phyloP scores from a whole-genome alignment of 2,329 filamentous ascomycete genomes.

The Paraconiothyrium brasiliense region DNA sequence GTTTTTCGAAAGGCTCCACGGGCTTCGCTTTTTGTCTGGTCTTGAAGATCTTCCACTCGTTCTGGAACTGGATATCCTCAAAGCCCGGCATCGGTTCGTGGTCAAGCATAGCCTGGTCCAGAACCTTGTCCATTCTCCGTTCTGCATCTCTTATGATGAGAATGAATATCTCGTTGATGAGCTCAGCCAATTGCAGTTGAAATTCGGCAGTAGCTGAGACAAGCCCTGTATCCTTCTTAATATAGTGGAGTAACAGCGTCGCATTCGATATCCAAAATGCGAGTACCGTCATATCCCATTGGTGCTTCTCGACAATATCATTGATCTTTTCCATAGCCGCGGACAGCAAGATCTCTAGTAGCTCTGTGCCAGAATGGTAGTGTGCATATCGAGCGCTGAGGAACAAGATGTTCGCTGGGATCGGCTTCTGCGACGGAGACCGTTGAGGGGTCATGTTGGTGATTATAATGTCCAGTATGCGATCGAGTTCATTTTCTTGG shows the following conservation, averaged over 20 bases:
- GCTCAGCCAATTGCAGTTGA: constrained; percentile 89
- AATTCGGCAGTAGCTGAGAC: constrained; percentile 85
- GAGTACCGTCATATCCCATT: constrained; percentile 99
- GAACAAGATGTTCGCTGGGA: constrained; percentile 97
- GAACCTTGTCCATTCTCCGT: constrained; percentile 91
- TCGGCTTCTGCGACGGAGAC: constrained; percentile 95
- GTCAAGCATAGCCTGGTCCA: constrained; percentile 93
- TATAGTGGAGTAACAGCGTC: constrained; percentile 91
- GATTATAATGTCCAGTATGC: constrained; percentile 93
- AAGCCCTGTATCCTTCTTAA: constrained; percentile 91
- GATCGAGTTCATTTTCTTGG: constrained; percentile 89
- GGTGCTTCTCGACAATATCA: constrained; percentile 90
- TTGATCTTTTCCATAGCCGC: constrained; percentile 97
- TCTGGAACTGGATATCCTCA: constrained; percentile 95
- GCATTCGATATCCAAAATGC: constrained; percentile 99
- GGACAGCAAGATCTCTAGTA: constrained; percentile 81
- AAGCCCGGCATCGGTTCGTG: constrained; percentile 98
- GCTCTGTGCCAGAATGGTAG: constrained; percentile 88
- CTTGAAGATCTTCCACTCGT: constrained; percentile 98
- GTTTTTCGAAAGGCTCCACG: constrained; percentile 86
- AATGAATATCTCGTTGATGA: constrained; percentile 98
- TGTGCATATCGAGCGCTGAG: constrained; percentile 95
- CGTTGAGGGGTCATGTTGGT: constrained; percentile 98
- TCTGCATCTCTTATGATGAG: constrained; percentile 96
- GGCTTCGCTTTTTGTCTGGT: constrained; percentile 87